phyloP scores from a whole-genome alignment of 495 filamentous ascomycete genomes.

The Penicillium bialowiezense region DNA sequence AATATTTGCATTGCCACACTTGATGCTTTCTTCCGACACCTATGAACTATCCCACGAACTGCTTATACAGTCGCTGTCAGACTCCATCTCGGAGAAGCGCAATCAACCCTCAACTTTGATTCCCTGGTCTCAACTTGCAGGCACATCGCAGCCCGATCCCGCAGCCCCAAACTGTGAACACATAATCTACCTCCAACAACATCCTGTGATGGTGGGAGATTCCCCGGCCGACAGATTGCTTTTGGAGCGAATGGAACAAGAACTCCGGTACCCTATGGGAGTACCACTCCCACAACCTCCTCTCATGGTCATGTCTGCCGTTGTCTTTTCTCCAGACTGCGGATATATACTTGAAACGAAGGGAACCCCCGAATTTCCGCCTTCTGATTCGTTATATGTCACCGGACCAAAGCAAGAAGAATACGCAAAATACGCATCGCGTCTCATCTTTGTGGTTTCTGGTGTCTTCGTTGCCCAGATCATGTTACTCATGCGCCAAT shows the following conservation, averaged over 20 bases:
- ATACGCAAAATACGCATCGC: conserved; percentile 61
- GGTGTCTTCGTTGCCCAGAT: conserved; percentile 67
- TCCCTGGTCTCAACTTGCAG: conserved; percentile 63
- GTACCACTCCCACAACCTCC: conserved; percentile 67
- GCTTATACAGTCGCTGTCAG: conserved; percentile 67
- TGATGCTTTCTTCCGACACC: conserved; percentile 61
- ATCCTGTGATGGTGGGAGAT: conserved; percentile 48
- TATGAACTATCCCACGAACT: conserved; percentile 66
- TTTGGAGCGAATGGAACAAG: conserved; percentile 72
- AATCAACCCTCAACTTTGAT: conserved; percentile 49
- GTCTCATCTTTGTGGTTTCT: conserved; percentile 65
- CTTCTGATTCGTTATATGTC: conserved; percentile 64
- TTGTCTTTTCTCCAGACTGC: conserved; percentile 92
- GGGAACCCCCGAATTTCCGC: conserved; percentile 68
- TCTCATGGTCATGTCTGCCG: conserved; percentile 72
- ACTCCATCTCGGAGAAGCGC: conserved; percentile 59
- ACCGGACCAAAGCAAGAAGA: conserved; percentile 76
- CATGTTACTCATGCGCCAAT: conserved; percentile 72
- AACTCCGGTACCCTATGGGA: conserved; percentile 82
- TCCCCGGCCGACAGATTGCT: conserved; percentile 31
- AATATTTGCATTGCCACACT: conserved; percentile 83
- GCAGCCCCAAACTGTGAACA: conserved; percentile 80
- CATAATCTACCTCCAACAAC: conserved; percentile 82
- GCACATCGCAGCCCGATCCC: conserved; percentile 54
- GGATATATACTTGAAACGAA: conserved; percentile 88